These are phyloP conservation scores for Cercospora citrullina DNA, from an alignment of 2,329 filamentous ascomycete species.

Conservation along the genomic window DNA sequence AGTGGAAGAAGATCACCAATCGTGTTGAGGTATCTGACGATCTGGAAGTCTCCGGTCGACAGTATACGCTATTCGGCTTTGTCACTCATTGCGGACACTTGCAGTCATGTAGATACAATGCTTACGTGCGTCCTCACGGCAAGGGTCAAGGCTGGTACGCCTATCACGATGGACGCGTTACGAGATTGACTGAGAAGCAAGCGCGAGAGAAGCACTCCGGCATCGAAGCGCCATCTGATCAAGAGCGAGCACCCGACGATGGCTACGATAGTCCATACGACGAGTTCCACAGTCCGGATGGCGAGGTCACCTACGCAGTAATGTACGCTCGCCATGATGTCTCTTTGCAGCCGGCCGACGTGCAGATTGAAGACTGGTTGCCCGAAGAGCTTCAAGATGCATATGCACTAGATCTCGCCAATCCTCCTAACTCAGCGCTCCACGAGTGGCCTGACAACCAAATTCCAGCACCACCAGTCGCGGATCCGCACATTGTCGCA, in stretches of 20 bases:
- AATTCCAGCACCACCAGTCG: background rate
- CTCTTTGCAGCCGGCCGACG: slow-evolving; percentile 19
- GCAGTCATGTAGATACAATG: slow-evolving; percentile 60
- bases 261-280: slow-evolving; percentile 28
- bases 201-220: slow-evolving; percentile 47
- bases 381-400: slow-evolving; percentile 7
- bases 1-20: slow-evolving; percentile 59
- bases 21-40: slow-evolving; percentile 58
- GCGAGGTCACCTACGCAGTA: slow-evolving; percentile 31
- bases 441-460: slow-evolving; percentile 14
- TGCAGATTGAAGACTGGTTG: slow-evolving; percentile 21
- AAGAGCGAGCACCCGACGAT: slow-evolving; percentile 11
- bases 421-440: slow-evolving; percentile 18
- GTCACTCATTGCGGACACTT: slow-evolving; percentile 61
- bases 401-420: background rate
- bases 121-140: slow-evolving; percentile 60
- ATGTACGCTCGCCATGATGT: slow-evolving; percentile 32
- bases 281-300: slow-evolving; percentile 7
- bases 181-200: slow-evolving; percentile 57
- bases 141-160: slow-evolving; percentile 59
- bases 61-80: slow-evolving; percentile 61
- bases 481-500: background rate
- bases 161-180: slow-evolving; percentile 55
- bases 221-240: background rate
- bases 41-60: slow-evolving; percentile 49